Percentiles rank a stretch among this genome's conserved stretches.
These are phyloP conservation scores for Sarocladium brachiariae DNA, from an alignment of 2,329 filamentous ascomycete genomes.

Conservation along the genomic window DNA sequence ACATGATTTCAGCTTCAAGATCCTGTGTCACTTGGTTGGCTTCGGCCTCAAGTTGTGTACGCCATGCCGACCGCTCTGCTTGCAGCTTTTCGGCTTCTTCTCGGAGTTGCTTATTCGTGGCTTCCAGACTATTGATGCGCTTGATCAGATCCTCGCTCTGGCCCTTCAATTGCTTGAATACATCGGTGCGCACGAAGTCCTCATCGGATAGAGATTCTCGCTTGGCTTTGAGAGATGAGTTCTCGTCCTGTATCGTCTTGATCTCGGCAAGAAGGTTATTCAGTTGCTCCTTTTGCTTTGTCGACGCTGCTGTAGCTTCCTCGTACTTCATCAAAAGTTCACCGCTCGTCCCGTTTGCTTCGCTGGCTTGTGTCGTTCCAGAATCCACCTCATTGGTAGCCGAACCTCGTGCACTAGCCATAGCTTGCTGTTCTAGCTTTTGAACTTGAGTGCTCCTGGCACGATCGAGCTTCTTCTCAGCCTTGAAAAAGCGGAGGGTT, in stretches of 20 bases:
- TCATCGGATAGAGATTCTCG: conserved; percentile 77
- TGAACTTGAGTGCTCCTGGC: conserved; percentile 83
- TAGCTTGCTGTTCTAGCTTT: conserved; percentile 84
- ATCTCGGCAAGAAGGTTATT: conserved; percentile 74
- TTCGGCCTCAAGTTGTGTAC: conserved; percentile 75
- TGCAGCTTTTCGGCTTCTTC: conserved; percentile 82
- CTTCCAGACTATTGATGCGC: conserved; percentile 85
- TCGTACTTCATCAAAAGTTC: conserved; percentile 71
- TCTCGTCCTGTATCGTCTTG: conserved; percentile 65
- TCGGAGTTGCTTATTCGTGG: conserved; percentile 74
- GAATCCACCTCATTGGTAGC: conserved; percentile 14
- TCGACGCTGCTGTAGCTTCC: conserved; percentile 67
- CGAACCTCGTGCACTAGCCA: conserved; percentile 57
- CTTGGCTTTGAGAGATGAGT: conserved; percentile 63
- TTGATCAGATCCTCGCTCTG: conserved; percentile 92
- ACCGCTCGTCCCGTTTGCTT: conserved; percentile 49
- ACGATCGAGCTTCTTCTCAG: conserved; percentile 89
- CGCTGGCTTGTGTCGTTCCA: conserved; percentile 23
- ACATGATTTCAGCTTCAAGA: conserved; percentile 72
- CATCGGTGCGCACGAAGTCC: conserved; percentile 84
- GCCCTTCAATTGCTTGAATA: conserved; percentile 85
- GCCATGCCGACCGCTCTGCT: conserved; percentile 76
- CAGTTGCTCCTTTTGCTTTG: conserved; percentile 84
- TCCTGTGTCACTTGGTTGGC: conserved; percentile 65
- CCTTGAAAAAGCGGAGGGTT: conserved; percentile 86